Base-by-base conservation (phyloP, 768 basidiomycete species). In the Pisolithus marmoratus region DNA sequence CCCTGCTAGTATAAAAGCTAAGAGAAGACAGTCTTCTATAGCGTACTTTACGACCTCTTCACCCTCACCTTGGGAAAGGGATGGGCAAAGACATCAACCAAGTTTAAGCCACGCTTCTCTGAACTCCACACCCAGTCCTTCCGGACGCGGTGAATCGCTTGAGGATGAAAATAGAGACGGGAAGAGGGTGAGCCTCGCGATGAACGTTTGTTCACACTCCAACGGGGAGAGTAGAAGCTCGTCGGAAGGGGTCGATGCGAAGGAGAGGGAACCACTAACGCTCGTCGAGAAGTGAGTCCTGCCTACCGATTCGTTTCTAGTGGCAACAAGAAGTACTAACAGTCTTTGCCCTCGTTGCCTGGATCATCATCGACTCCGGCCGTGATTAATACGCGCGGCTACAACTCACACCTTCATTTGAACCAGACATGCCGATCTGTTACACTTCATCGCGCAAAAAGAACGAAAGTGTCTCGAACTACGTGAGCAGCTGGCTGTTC, bases 391-490 rank as follows among this genome's bases (percentile, higher is more conserved):
- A 4, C 12, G 34, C 34, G 34, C 5, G 34, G 24, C 26, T 27
- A 38, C 17, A 37, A 20, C 17, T 50, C 26, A 41, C 17, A 38
- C 38, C 14, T 27, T 12, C 15, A 38, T 12, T 19, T 20, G 12
- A 38, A 43, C n/a, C 55, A 92, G 90, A 60, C 87, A 93, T 59
- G 81, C 84, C 6, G 89, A 91, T 50, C 70, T 93, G 2, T 71
- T 92, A n/a, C 85, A 79, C 27, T 85, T 85, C 53, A 93, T 93
- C 47, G 90, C 90, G 0, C 88, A 90, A 68, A 91, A 92, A 57
- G 90, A 92, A 64, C 80, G 86, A 0, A 86, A 83, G 64, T 90
- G 87, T 58, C 78, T 92, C 38, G 90, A 93, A 52, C 74, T 92
- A 41, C 82, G 88, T 17, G 80, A 84, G 5, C 87, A 89, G 57